Conservation (phyloP, 495 filamentous ascomycete species). For the Talaromyces liani region DNA sequence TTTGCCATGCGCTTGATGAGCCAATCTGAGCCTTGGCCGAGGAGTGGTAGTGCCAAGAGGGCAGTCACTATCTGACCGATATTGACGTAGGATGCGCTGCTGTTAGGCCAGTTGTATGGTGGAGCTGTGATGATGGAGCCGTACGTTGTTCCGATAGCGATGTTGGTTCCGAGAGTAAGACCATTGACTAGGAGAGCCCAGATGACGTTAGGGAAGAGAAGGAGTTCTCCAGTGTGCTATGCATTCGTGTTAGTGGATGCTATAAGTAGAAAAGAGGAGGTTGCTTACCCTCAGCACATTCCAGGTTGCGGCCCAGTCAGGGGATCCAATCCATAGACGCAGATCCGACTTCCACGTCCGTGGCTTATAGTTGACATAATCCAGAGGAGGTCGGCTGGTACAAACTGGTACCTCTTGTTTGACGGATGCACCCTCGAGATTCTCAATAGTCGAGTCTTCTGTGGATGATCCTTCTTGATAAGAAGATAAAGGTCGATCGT, state of each 20-base stretch:
- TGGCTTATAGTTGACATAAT: conserved; percentile 15
- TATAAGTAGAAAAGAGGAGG: not conserved
- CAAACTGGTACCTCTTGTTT: conserved; percentile 10
- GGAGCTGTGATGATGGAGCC: conserved; percentile 20
- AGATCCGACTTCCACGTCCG: conserved; percentile 21
- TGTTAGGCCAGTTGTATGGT: conserved; percentile 28
- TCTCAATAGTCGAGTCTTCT: not conserved
- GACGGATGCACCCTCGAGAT: not conserved
- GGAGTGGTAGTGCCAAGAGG: conserved; percentile 25
- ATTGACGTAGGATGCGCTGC: conserved; percentile 25
- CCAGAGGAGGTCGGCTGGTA: conserved; percentile 18
- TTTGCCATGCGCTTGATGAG: conserved; percentile 19
- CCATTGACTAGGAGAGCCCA: conserved; percentile 32
- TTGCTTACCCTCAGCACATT: conserved; percentile 17
- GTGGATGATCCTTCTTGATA: conserved; percentile 15
- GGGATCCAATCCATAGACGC: conserved; percentile 21
- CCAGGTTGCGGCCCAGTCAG: conserved; percentile 20
- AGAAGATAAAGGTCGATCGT: conserved; percentile 16
- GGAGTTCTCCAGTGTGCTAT: conserved; percentile 16
- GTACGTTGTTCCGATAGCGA: conserved; percentile 32
- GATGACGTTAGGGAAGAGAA: conserved; percentile 33
- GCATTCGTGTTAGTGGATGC: not conserved
- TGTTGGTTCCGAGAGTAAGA: conserved; percentile 27
- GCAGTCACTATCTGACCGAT: conserved; percentile 23
- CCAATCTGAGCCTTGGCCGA: conserved; percentile 24